These are phyloP conservation scores for Boletus vinaceobasis DNA, from an alignment of 768 basidiomycete genomes.

Conservation along the genomic window DNA sequence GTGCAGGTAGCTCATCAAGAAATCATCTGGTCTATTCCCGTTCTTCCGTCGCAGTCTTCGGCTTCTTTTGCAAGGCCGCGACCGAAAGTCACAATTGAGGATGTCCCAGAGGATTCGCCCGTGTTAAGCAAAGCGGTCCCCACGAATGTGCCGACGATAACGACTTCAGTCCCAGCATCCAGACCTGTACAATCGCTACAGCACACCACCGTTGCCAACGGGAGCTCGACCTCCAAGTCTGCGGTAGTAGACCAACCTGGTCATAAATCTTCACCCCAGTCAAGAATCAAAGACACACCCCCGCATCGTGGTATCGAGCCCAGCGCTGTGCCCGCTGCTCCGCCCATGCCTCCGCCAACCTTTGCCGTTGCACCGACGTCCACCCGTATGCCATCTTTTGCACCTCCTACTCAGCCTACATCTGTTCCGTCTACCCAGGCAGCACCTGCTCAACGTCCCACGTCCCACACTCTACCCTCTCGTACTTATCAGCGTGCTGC, in stretches of 20 bases:
- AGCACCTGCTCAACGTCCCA: constrained; percentile 17
- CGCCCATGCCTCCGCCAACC: constrained; percentile 23
- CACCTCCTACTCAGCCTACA: constrained; percentile 21
- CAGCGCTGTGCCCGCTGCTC: background rate
- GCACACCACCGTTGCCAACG: background rate
- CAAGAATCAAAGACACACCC: constrained; percentile 17
- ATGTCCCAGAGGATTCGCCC: constrained; percentile 24
- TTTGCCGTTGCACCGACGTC: background rate
- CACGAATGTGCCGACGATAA: background rate
- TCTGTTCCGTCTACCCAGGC: constrained; percentile 6
- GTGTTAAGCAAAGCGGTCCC: constrained; percentile 10
- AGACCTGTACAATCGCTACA: constrained; percentile 10
- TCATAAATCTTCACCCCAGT: constrained; percentile 21
- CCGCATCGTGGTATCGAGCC: constrained; percentile 13
- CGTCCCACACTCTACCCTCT: constrained; percentile 15
- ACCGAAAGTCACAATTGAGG: constrained; percentile 29
- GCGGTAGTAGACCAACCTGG: constrained; percentile 7
- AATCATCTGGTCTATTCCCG: constrained; percentile 2
- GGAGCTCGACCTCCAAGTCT: constrained; percentile 2
- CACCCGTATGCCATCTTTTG: constrained; percentile 21
- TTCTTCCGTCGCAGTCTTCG: constrained; percentile 9
- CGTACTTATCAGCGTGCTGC: constrained; percentile 24
- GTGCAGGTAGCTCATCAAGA: constrained; percentile 11
- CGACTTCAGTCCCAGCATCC: constrained; percentile 4
- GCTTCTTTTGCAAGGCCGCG: constrained; percentile 11